Evolutionary conservation across 1,284 basidiomycete genomes (phyloP), one percentile per base, ranked within the genome.

Genomic region (Rhodotorula sp.): DNA sequence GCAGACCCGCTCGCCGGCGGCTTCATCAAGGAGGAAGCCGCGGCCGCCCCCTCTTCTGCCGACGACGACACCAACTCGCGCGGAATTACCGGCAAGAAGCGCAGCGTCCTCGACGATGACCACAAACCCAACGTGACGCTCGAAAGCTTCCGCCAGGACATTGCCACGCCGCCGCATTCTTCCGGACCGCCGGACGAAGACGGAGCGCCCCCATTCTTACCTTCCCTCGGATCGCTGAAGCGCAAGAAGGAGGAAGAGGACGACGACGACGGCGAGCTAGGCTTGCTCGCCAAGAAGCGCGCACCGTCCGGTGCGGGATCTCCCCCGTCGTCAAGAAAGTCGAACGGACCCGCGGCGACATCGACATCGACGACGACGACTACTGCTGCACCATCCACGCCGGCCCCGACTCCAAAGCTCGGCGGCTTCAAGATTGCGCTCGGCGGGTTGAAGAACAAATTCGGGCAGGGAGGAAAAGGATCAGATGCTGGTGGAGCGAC

Each of bases 261-360:
- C 4, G 90, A 92, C 29, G 91, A 91, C 62, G 89, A 90, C 64
- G 87, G 87, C 76, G 78, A 85, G 74, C 81, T 90, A 56, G 87
- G 78, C 6, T 64, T 90, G 47, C 83, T 84, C 31, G 84, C 87
- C 76, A 80, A 86, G 59, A 89, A 87, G 80, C 63, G 63, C 12
- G 47, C 61, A 3, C n/a, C 61, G 2, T n/a, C 51, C n/a, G 15
- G 26, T 10, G n/a, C 26, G n/a, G 54, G 54, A n/a, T n/a, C 54
- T 56, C 29, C 54, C 16, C n/a, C 52, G 3, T 23, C 48, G 0
- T 54, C 62, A 3, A 10, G 5, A 26, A 21, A 26, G 20, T 23
- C 58, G 10, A 56, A n/a, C 26, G 26, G 54, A 16, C 18, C 54
- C 16, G 54, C 26, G 54, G 6, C 26, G 39, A 43, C 39, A 43